Conservation (phyloP, 176 grass and related monocot genomes). For the Triticum turgidum region DNA sequence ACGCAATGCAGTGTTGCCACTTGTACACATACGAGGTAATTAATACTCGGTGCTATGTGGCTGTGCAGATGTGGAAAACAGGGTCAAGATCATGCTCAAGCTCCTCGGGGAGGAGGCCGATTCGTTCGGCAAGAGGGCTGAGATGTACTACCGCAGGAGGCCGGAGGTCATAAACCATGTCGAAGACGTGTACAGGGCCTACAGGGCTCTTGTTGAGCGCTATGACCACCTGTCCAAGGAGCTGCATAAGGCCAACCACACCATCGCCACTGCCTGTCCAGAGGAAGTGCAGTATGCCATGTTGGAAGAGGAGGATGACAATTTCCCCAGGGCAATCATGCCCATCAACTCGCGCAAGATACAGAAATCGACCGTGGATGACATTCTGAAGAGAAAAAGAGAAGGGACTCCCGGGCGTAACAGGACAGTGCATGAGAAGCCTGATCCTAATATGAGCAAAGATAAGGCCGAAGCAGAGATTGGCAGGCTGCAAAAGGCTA, state of each 20-base stretch:
- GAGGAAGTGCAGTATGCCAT: conserved; percentile 64
- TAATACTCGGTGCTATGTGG: neutral
- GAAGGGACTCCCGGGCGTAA: conserved; percentile 19
- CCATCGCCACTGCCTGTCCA: conserved; percentile 65
- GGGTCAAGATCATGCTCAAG: conserved; percentile 73
- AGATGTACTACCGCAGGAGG: conserved; percentile 71
- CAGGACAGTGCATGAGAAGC: neutral
- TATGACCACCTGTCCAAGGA: conserved; percentile 81
- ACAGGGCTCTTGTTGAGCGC: conserved; percentile 77
- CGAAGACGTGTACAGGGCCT: conserved; percentile 73
- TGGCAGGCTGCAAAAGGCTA: conserved; percentile 63
- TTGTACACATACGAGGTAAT: neutral
- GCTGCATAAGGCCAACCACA: conserved; percentile 84
- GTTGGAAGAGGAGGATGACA: conserved; percentile 52
- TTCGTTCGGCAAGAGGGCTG: conserved; percentile 67
- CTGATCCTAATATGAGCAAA: conserved; percentile 29
- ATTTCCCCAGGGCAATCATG: conserved; percentile 52
- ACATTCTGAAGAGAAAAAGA: conserved; percentile 44
- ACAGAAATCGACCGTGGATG: conserved; percentile 46
- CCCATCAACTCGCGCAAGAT: conserved; percentile 53
- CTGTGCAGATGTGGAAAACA: conserved; percentile 77
- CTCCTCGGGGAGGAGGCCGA: conserved; percentile 85
- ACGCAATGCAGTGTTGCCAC: neutral
- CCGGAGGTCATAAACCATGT: conserved; percentile 76
- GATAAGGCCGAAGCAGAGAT: conserved; percentile 57